Percentiles rank a stretch among this genome's conserved stretches.
Conservation (phyloP, 495 filamentous ascomycete genomes). For the Penicillium cosmopolitanum region DNA sequence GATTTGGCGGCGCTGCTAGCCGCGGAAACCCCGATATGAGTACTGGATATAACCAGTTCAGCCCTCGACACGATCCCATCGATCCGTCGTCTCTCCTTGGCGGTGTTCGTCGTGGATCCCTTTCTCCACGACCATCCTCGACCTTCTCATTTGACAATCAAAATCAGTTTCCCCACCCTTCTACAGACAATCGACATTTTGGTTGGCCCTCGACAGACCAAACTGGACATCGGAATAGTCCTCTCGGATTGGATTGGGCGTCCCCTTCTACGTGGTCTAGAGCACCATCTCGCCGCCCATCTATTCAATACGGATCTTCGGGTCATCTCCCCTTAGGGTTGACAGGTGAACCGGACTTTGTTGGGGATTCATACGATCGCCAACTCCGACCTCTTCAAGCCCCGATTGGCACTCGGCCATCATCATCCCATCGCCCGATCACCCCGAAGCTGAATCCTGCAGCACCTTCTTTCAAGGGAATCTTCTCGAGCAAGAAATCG, state of each 20-base stretch:
- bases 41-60: constrained; percentile 64
- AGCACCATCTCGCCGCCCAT: constrained; percentile 58
- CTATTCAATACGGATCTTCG: constrained; percentile 59
- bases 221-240: constrained; percentile 53
- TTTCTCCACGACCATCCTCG: constrained; percentile 76
- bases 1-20: constrained; percentile 43
- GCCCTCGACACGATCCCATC: constrained; percentile 59
- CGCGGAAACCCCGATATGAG: constrained; percentile 48
- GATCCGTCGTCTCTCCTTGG: constrained; percentile 58
- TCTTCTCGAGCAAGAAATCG: constrained; percentile 49
- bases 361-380: constrained; percentile 47
- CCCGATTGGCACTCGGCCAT: constrained; percentile 58
- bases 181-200: constrained; percentile 74
- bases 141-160: constrained; percentile 74
- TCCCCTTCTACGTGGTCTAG: constrained; percentile 58
- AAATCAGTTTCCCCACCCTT: constrained; percentile 70
- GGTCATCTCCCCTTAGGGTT: constrained; percentile 56
- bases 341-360: constrained; percentile 51
- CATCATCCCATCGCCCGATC: constrained; percentile 55
- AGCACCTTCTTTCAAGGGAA: constrained; percentile 60
- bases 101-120: constrained; percentile 59
- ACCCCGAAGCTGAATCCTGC: constrained; percentile 65
- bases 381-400: constrained; percentile 53
- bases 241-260: constrained; percentile 62
- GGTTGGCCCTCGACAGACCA: constrained; percentile 63